Conservation (phyloP, 83 land plant species). For the Thuja plicata region DNA sequence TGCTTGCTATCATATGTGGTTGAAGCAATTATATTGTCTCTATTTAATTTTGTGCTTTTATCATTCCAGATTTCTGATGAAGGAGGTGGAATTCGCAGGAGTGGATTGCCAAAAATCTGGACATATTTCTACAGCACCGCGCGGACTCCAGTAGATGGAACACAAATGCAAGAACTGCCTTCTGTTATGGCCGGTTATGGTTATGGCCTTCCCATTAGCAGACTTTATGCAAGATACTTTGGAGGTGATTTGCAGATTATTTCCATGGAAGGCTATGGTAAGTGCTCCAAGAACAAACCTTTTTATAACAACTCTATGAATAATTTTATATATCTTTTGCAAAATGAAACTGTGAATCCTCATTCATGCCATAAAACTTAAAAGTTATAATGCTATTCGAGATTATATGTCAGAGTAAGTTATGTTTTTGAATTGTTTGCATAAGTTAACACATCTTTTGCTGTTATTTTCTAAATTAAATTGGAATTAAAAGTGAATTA, state of each 20-base stretch:
- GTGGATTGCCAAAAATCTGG: constrained; percentile 58
- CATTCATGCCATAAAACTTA: neutral
- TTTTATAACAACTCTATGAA: neutral
- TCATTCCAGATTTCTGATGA: constrained; percentile 51
- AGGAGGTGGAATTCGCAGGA: constrained; percentile 64
- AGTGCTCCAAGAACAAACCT: neutral
- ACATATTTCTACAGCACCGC: constrained; percentile 58
- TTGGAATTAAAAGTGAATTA: neutral
- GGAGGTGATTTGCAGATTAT: constrained; percentile 57
- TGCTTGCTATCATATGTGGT: neutral
- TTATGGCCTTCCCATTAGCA: constrained; percentile 56
- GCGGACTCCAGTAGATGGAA: constrained; percentile 27
- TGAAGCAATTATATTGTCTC: neutral
- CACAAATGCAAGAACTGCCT: constrained; percentile 37
- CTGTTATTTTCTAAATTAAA: neutral
- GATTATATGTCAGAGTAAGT: neutral
- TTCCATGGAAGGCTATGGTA: constrained; percentile 68
- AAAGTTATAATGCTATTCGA: neutral
- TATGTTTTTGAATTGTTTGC: neutral
- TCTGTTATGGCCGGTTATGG: constrained; percentile 60
- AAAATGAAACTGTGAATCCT: constrained; percentile 1
- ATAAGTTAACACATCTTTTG: neutral
- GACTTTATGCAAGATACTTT: constrained; percentile 60
- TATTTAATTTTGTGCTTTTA: neutral
- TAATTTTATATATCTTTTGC: neutral